Conservation (phyloP, 805 yeast genomes). For the Hanseniaspora lindneri region DNA sequence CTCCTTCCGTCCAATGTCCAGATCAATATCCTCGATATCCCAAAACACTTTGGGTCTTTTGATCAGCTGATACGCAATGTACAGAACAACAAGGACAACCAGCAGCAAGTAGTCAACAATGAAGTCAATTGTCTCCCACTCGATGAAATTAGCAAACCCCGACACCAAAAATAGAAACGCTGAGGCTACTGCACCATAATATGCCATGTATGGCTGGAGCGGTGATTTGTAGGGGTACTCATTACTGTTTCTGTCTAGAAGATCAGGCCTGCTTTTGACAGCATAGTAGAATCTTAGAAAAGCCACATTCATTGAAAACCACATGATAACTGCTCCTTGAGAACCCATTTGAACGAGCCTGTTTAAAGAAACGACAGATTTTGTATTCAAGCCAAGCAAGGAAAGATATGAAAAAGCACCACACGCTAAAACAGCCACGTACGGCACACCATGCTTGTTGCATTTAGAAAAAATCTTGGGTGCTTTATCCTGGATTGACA, state of each 20-base stretch:
- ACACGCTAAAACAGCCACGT: slow-evolving; percentile 50
- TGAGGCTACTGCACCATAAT: slow-evolving; percentile 45
- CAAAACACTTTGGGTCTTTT: slow-evolving; percentile 37
- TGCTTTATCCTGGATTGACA: slow-evolving; percentile 46
- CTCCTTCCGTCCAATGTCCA: slow-evolving; percentile 71
- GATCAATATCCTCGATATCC: slow-evolving; percentile 51
- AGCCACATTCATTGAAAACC: slow-evolving; percentile 60
- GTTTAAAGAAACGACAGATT: slow-evolving; percentile 50
- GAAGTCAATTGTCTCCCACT: slow-evolving; percentile 48
- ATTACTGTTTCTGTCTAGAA: slow-evolving; percentile 45
- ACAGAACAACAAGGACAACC: slow-evolving; percentile 39
- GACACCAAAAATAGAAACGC: slow-evolving; percentile 37
- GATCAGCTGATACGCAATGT: slow-evolving; percentile 40
- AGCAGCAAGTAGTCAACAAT: slow-evolving; percentile 50
- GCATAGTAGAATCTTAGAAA: slow-evolving; percentile 52
- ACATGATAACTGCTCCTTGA: slow-evolving; percentile 60
- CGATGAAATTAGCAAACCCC: slow-evolving; percentile 46
- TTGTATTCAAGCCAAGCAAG: slow-evolving; percentile 43
- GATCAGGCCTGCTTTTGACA: slow-evolving; percentile 47
- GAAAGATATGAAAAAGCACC: slow-evolving; percentile 49
- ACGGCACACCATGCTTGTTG: slow-evolving; percentile 57
- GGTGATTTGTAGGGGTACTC: slow-evolving; percentile 57
- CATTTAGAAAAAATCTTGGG: slow-evolving; percentile 50
- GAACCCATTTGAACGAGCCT: slow-evolving; percentile 54
- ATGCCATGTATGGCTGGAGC: slow-evolving; percentile 53